Conservation (phyloP, 352 stramenopile genomes). For the Globisporangium orthogonon region DNA sequence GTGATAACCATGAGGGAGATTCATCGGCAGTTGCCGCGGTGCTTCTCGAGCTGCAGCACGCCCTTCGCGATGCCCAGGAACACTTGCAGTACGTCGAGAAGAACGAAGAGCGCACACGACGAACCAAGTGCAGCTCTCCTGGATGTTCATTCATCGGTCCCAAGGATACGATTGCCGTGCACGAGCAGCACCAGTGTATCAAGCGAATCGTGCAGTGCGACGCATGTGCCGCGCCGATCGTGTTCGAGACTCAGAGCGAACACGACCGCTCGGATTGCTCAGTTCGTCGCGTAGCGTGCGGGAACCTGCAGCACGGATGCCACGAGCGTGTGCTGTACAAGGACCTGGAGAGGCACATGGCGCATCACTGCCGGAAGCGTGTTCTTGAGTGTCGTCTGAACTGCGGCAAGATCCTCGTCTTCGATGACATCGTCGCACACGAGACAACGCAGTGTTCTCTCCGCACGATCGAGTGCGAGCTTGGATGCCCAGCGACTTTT, state of each 20-base stretch:
- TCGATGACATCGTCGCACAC: constrained; percentile 39
- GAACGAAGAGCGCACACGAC: constrained; percentile 37
- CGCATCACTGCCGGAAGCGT: constrained; percentile 56
- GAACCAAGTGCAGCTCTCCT: constrained; percentile 27
- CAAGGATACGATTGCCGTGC: constrained; percentile 43
- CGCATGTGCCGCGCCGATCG: constrained; percentile 25
- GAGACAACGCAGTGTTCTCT: constrained; percentile 42
- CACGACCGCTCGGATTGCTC: constrained; percentile 32
- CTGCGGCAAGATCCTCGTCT: constrained; percentile 34
- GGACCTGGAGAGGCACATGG: constrained; percentile 31
- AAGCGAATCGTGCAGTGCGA: constrained; percentile 53
- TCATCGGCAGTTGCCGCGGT: constrained; percentile 14
- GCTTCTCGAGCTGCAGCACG: constrained; percentile 27
- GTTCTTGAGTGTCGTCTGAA: constrained; percentile 35
- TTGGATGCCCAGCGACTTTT: constrained; percentile 32
- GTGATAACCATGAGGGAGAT: background rate
- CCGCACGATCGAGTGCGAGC: constrained; percentile 35
- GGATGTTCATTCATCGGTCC: constrained; percentile 46
- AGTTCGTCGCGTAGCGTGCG: constrained; percentile 32
- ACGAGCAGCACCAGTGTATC: constrained; percentile 53
- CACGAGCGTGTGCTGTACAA: constrained; percentile 25
- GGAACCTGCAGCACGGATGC: constrained; percentile 53
- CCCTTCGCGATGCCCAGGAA: constrained; percentile 28
- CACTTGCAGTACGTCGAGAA: constrained; percentile 46
- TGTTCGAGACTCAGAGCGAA: constrained; percentile 25